Evolutionary conservation across 2,329 filamentous ascomycete species (phyloP).

Genomic region (Claviceps sorghi): DNA sequence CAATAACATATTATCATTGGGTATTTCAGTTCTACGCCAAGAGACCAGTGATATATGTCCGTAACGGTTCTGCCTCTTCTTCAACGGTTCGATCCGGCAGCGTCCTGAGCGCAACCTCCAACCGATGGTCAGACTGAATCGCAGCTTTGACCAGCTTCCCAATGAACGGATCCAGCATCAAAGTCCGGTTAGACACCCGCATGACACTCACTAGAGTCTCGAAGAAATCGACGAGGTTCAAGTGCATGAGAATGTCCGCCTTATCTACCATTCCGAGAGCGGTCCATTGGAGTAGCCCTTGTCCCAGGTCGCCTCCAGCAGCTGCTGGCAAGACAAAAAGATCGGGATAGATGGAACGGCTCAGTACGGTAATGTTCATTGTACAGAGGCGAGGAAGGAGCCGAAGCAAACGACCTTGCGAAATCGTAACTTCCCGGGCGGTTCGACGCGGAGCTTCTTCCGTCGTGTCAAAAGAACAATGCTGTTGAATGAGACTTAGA

Average conservation of each 20-base stretch:
- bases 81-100: slow-evolving; percentile 35
- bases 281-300: slow-evolving; percentile 35
- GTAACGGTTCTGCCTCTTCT: slow-evolving; percentile 34
- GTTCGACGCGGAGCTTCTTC: slow-evolving; percentile 10
- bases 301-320: slow-evolving; percentile 12
- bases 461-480: slow-evolving; percentile 18
- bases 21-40: slow-evolving; percentile 13
- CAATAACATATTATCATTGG: not conserved
- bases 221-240: slow-evolving; percentile 38
- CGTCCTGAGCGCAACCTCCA: slow-evolving; percentile 24
- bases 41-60: slow-evolving; percentile 28
- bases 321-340: slow-evolving; percentile 14
- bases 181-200: slow-evolving; percentile 23
- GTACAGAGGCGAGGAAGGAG: slow-evolving; percentile 35
- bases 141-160: slow-evolving; percentile 28
- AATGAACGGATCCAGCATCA: slow-evolving; percentile 22
- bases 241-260: slow-evolving; percentile 34
- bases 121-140: slow-evolving; percentile 20
- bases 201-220: slow-evolving; percentile 35
- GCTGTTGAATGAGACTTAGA: slow-evolving; percentile 28
- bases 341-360: slow-evolving; percentile 21
- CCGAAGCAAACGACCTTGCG: slow-evolving; percentile 38
- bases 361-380: slow-evolving; percentile 29
- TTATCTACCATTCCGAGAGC: slow-evolving; percentile 36
- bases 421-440: slow-evolving; percentile 29